Evolutionary conservation across 768 basidiomycete species (phyloP).

Genomic region (Saitozyma sp.): DNA sequence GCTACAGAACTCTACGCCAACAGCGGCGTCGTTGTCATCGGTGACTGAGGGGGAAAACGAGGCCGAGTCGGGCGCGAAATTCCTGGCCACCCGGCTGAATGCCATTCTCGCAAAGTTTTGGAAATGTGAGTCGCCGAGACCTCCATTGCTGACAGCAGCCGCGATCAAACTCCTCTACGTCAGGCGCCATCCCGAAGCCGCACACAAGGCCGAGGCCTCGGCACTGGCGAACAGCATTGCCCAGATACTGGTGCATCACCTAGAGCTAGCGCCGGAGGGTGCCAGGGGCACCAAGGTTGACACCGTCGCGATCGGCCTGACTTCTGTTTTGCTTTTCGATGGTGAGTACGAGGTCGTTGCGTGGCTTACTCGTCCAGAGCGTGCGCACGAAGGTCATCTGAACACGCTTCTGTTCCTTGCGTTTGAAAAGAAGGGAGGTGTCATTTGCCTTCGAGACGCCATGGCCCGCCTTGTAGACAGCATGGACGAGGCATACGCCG

Average conservation of each 20-base stretch:
- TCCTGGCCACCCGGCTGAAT: constrained; percentile 75
- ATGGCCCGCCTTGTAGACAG: constrained; percentile 7
- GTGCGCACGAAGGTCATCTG: constrained; percentile 68
- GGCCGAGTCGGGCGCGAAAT: constrained; percentile 60
- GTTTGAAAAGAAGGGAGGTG: constrained; percentile 70
- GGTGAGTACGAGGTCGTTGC: constrained; percentile 54
- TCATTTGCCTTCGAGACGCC: constrained; percentile 45
- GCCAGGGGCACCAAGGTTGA: constrained; percentile 54
- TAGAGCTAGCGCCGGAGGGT: constrained; percentile 51
- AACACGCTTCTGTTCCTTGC: constrained; percentile 79
- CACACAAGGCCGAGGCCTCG: constrained; percentile 74
- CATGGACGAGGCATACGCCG: constrained; percentile 2
- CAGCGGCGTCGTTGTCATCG: constrained; percentile 54
- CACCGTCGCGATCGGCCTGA: constrained; percentile 60
- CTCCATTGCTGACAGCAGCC: constrained; percentile 56
- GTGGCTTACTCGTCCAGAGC: constrained; percentile 59
- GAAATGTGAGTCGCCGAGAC: constrained; percentile 63
- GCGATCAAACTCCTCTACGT: constrained; percentile 79
- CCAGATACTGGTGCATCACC: constrained; percentile 68
- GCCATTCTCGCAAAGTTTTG: constrained; percentile 76
- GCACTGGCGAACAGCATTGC: constrained; percentile 71
- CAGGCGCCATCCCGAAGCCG: constrained; percentile 70
- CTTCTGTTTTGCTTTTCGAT: constrained; percentile 62
- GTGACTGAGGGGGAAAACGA: constrained; percentile 27
- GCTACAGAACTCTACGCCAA: constrained; percentile 63